phyloP scores from a whole-genome alignment of 208 protist genomes.

The Acanthamoeba divionensis region DNA sequence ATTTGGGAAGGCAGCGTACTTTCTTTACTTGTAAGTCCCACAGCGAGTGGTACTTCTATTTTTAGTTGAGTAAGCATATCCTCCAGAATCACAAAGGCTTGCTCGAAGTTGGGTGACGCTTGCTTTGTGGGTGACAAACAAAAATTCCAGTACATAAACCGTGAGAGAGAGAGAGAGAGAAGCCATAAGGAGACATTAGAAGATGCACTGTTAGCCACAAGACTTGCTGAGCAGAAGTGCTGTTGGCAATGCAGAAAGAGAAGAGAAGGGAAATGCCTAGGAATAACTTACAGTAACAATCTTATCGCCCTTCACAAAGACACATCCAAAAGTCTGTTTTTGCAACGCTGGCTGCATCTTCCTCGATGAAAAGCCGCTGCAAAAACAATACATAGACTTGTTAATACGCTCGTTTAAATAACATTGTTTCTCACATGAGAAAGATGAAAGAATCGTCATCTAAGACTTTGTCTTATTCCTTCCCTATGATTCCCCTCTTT shows the following conservation, averaged over 20 bases:
- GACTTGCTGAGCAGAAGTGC: not conserved
- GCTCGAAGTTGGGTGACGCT: not conserved
- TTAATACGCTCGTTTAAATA: no score
- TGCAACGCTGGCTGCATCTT: not conserved
- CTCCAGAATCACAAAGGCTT: not conserved
- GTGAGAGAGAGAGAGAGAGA: not conserved
- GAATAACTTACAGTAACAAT: not conserved
- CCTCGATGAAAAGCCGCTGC: no score
- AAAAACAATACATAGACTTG: no score
- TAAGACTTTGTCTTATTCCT: not conserved
- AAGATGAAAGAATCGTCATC: not conserved
- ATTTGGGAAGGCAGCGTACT: not conserved
- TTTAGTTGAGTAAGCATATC: slow-evolving; percentile 24
- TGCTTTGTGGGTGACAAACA: not conserved
- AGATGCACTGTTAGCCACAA: not conserved
- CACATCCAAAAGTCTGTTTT: not conserved
- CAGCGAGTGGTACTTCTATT: not conserved
- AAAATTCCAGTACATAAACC: not conserved
- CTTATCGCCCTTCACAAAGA: not conserved
- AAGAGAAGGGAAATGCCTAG: not conserved
- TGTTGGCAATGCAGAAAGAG: not conserved
- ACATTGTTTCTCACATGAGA: not conserved
- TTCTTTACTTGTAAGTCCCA: not conserved
- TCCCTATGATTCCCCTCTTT: not conserved
- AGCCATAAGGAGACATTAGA: not conserved